Conservation (phyloP, 1,284 basidiomycete species). For the Tremellales sp. region DNA sequence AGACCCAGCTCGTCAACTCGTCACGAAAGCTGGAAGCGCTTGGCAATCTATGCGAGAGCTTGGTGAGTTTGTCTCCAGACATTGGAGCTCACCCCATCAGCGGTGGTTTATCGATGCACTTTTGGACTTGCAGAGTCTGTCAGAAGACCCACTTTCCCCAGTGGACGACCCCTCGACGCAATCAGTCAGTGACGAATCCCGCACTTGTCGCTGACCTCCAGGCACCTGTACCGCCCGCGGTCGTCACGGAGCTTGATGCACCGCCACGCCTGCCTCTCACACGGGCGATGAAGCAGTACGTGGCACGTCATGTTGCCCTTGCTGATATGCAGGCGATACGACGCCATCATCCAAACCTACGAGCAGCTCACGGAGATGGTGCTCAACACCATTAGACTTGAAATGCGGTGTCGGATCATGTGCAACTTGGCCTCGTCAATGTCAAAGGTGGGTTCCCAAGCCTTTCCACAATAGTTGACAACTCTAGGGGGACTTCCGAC, state of each 20-base stretch:
- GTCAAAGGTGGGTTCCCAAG: slow-evolving; percentile 56
- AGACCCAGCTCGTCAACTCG: slow-evolving; percentile 70
- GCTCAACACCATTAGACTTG: slow-evolving; percentile 81
- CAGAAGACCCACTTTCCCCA: slow-evolving; percentile 58
- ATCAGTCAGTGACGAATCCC: too few species aligned
- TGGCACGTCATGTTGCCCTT: slow-evolving; percentile 14
- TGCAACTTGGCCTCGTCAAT: slow-evolving; percentile 77
- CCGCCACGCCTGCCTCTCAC: slow-evolving; percentile 71
- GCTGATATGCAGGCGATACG: slow-evolving; percentile 65
- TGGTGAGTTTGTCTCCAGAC: slow-evolving; percentile 57
- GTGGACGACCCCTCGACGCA: slow-evolving; percentile 26
- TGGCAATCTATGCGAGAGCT: slow-evolving; percentile 76
- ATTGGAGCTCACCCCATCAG: slow-evolving; percentile 49
- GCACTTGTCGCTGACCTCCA: neutral
- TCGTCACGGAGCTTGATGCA: slow-evolving; percentile 13
- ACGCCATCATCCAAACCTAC: slow-evolving; percentile 83
- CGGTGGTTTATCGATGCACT: slow-evolving; percentile 75
- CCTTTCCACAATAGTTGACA: slow-evolving; percentile 20
- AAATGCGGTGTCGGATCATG: slow-evolving; percentile 79
- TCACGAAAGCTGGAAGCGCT: slow-evolving; percentile 70
- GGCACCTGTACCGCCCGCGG: slow-evolving; percentile 46
- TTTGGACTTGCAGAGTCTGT: slow-evolving; percentile 59
- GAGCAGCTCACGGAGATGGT: slow-evolving; percentile 81
- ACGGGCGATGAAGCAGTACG: slow-evolving; percentile 78
- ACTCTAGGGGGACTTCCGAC: slow-evolving; percentile 74